A percentile compares a stretch with the other conserved stretches of the same genome.
Evolutionary conservation across 148 eudicot species (phyloP).

Genomic region (Chenopodium berlandieri): DNA sequence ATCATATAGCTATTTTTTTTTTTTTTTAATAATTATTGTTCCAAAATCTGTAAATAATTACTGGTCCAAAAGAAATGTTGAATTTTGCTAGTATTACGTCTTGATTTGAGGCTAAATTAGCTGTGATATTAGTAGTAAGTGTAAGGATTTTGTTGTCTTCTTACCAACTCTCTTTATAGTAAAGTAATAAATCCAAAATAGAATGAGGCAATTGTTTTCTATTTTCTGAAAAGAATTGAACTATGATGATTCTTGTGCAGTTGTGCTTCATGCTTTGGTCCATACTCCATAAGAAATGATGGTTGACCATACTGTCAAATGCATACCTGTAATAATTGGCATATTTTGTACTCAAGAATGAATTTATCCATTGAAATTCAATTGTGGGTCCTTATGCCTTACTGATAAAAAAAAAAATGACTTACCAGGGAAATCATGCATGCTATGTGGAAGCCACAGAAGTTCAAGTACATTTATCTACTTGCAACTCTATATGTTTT

Average conservation of each 20-base stretch:
- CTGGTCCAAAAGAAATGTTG: background rate
- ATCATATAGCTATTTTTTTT: background rate
- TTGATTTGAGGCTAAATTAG: background rate
- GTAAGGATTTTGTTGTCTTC: conserved; percentile 6
- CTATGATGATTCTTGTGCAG: conserved; percentile 17
- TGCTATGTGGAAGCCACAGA: conserved; percentile 75
- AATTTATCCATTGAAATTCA: conserved; percentile 5
- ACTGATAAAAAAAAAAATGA: conserved; percentile 3
- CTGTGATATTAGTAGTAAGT: background rate
- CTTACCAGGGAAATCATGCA: conserved; percentile 65
- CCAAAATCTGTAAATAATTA: background rate
- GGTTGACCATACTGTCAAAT: conserved; percentile 13
- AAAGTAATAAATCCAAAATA: background rate
- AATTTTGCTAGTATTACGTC: background rate
- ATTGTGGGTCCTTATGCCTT: conserved; percentile 3
- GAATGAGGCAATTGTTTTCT: background rate
- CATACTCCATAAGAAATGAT: conserved; percentile 31
- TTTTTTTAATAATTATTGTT: background rate
- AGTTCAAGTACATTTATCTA: conserved; percentile 70
- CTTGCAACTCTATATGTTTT: conserved; percentile 68
- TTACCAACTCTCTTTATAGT: conserved; percentile 8
- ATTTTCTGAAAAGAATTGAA: conserved; percentile 3
- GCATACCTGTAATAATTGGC: conserved; percentile 32
- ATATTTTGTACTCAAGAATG: conserved; percentile 1
- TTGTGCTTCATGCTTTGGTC: conserved; percentile 28